A percentile compares a stretch with the other conserved stretches of the same genome.
Conservation (phyloP, 73 alveolate genomes). For the Symbiodinium natans region DNA sequence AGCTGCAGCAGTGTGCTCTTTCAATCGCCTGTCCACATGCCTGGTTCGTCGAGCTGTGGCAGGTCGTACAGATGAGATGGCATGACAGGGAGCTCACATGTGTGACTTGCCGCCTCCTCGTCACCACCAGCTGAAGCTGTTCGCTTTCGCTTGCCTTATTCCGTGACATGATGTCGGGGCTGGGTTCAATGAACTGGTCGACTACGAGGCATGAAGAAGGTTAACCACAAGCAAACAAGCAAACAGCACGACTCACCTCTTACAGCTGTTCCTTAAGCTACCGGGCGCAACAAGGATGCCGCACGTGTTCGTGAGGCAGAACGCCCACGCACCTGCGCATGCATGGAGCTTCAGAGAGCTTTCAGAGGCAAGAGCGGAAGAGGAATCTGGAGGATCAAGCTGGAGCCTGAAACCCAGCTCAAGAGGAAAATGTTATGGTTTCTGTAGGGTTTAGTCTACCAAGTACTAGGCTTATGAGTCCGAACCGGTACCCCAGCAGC, state of each 20-base stretch:
- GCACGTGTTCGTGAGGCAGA: slow-evolving; percentile 50
- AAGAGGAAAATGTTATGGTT: too few relatives aligned
- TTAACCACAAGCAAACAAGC: background rate
- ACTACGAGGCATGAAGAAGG: too few relatives aligned
- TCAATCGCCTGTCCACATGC: too few relatives aligned
- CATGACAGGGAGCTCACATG: too few relatives aligned
- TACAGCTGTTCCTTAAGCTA: background rate
- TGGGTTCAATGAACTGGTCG: background rate
- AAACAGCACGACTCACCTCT: background rate
- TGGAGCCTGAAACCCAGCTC: too few relatives aligned
- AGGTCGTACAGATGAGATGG: too few relatives aligned
- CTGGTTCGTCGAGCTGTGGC: too few relatives aligned
- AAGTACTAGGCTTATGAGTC: too few relatives aligned
- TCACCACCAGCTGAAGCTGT: slow-evolving; percentile 72
- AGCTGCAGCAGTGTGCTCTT: too few relatives aligned
- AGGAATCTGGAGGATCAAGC: background rate
- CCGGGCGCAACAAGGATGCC: slow-evolving; percentile 37
- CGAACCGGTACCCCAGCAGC: too few relatives aligned
- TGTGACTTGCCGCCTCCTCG: slow-evolving; percentile 42
- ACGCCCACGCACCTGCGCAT: slow-evolving; percentile 49
- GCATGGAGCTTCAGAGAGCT: background rate
- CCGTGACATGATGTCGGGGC: too few relatives aligned
- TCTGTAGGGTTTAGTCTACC: too few relatives aligned
- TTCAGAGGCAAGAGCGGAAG: background rate
- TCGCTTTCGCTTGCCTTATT: slow-evolving; percentile 83